A percentile compares a stretch with the other conserved stretches of the same genome.
These are phyloP conservation scores for Hypsizygus marmoreus DNA, from an alignment of 768 basidiomycete species.

Conservation along the genomic window DNA sequence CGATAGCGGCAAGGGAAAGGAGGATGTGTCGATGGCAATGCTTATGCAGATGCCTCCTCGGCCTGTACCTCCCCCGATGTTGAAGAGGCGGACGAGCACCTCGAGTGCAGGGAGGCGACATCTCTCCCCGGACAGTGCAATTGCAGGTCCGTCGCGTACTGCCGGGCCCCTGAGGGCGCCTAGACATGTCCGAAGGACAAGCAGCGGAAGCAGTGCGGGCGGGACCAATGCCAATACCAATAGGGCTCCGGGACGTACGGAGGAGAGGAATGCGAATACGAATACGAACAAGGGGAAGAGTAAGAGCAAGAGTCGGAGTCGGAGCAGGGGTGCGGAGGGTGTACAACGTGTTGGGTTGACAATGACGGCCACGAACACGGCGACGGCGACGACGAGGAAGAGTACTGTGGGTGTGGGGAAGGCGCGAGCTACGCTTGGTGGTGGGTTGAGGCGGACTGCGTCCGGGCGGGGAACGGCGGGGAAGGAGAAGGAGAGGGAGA, in stretches of 20 bases:
- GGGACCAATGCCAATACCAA: too few relatives aligned
- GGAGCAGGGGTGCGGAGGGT: conserved; percentile 9
- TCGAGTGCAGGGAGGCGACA: not conserved
- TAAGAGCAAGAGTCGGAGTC: conserved; percentile 15
- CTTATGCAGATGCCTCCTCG: too few relatives aligned
- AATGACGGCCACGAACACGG: too few relatives aligned
- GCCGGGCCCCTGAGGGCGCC: too few relatives aligned
- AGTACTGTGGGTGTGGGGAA: conserved; percentile 4
- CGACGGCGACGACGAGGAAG: not conserved
- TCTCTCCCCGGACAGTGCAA: not conserved
- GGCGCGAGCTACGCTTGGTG: not conserved
- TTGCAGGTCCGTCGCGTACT: too few relatives aligned
- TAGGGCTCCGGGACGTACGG: too few relatives aligned
- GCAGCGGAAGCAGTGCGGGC: conserved; percentile 12
- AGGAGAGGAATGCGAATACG: not conserved
- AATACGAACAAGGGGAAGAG: not conserved
- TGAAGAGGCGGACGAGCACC: not conserved
- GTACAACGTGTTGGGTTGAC: conserved; percentile 14
- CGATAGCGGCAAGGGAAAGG: not conserved
- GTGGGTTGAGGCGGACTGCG: conserved; percentile 3
- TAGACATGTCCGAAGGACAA: conserved; percentile 11
- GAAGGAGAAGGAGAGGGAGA: conserved; percentile 5
- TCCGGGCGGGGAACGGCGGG: not conserved
- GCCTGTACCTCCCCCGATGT: too few relatives aligned
- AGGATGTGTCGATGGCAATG: too few relatives aligned